Base-by-base conservation (phyloP, 495 filamentous ascomycete genomes). In the Neohortaea acidophila region DNA sequence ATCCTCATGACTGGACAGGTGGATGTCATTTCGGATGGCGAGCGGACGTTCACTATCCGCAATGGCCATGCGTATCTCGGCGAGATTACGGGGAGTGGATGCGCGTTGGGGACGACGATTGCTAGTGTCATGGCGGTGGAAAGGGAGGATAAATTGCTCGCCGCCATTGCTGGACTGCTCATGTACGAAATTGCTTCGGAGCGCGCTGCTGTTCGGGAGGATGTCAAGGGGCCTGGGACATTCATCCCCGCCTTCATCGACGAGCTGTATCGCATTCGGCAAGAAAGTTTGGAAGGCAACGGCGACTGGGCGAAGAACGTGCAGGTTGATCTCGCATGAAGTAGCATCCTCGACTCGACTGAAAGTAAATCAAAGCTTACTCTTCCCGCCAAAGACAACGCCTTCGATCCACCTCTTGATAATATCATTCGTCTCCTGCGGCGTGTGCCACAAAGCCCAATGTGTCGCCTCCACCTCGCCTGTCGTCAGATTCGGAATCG, bases 171-270 rank as follows among this genome's bases (percentile, higher is more conserved):
- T 4, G 85, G 71, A 2, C 55, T 92, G 13, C 49, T 89, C 27
- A 73, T 79, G 53, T 94, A 78, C 55, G 84, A 86, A 60, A 79
- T 89, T 39, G 84, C 89, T 0, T 80, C 86, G 10, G 82, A 94
- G 58, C 57, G 70, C 13, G 86, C 87, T 0, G 73, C 64, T 0
- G 52, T 43, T 14, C 64, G 73, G 35, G 59, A 60, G 6, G 72
- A 81, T 38, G 83, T 78, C 14, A 61, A 68, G 31, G 86, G 86
- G 0, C 84, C 86, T 0, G 86, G 86, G 1, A 87, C 81, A 12
- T 96, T 96, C 61, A 69, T 92, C 7, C 78, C 83, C 2, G 79
- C 79, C 0, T 86, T 92, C 51, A 60, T 94, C 15, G 86, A 94
- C 47, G 79, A 75, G 51, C 39, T 71, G 32, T 68, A 60, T 43